phyloP scores from a whole-genome alignment of 352 stramenopile genomes.

The Globisporangium nunn region DNA sequence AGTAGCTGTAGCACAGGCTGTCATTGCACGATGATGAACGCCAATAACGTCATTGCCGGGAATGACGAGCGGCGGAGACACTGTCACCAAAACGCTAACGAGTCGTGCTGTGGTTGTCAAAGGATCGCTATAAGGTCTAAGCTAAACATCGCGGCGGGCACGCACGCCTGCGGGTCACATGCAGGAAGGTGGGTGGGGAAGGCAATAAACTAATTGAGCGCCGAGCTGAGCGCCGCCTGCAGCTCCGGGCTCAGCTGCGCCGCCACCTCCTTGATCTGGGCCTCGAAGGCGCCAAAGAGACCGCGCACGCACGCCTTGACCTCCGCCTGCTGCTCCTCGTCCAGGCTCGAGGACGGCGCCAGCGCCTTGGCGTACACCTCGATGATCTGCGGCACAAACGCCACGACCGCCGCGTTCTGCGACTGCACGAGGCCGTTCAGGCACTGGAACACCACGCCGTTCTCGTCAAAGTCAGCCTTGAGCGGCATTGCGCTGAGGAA shows the following conservation, averaged over 20 bases:
- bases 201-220: conserved; percentile 36
- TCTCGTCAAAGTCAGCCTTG: conserved; percentile 96
- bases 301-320: conserved; percentile 63
- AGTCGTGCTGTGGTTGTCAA: background rate
- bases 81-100: too few species aligned
- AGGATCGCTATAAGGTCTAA: background rate
- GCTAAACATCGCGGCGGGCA: background rate
- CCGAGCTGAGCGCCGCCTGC: conserved; percentile 56
- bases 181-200: background rate
- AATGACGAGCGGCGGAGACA: too few species aligned
- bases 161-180: background rate
- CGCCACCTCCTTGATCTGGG: conserved; percentile 77
- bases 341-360: conserved; percentile 44
- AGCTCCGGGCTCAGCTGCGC: conserved; percentile 64
- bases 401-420: conserved; percentile 78
- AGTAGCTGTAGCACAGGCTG: too few species aligned
- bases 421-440: conserved; percentile 90
- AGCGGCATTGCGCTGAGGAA: conserved; percentile 91
- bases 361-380: conserved; percentile 80
- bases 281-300: conserved; percentile 57
- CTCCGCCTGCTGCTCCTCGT: conserved; percentile 68
- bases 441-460: conserved; percentile 92
- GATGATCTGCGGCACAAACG: conserved; percentile 64
- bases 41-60: too few species aligned
- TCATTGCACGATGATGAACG: too few species aligned